Conservation (phyloP, 83 land plant species). For the Picea abies region DNA sequence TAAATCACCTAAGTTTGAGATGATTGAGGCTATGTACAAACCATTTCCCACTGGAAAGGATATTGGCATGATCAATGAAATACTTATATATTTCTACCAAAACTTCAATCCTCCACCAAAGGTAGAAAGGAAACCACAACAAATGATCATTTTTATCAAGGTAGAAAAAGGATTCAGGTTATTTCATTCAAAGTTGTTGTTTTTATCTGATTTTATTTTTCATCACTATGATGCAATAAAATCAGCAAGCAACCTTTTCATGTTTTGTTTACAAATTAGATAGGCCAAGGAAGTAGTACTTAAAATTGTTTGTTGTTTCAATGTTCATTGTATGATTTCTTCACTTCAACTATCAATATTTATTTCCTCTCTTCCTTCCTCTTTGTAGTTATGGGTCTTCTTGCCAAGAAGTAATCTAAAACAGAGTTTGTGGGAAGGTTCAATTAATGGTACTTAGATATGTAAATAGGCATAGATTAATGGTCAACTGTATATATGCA, state of each 20-base stretch:
- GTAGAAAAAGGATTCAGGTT: too few species aligned
- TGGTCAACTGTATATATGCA: too few species aligned
- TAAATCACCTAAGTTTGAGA: conserved; percentile 79
- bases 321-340: too few species aligned
- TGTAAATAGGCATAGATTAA: too few species aligned
- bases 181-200: neutral
- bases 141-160: conserved; percentile 84
- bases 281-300: too few species aligned
- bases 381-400: too few species aligned
- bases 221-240: neutral
- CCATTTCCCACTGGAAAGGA: conserved; percentile 24
- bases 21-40: conserved; percentile 76
- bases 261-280: neutral
- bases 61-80: conserved; percentile 78
- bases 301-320: too few species aligned
- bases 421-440: too few species aligned
- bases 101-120: conserved; percentile 33
- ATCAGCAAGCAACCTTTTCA: neutral
- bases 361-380: too few species aligned
- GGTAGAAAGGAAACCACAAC: conserved; percentile 55
- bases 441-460: too few species aligned
- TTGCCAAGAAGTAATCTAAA: too few species aligned
- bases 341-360: too few species aligned
- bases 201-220: neutral
- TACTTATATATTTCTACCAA: conserved; percentile 53